These are phyloP conservation scores for Synchytrium microbalum DNA, from an alignment of 371 early-diverging fungal species.

Conservation along the genomic window DNA sequence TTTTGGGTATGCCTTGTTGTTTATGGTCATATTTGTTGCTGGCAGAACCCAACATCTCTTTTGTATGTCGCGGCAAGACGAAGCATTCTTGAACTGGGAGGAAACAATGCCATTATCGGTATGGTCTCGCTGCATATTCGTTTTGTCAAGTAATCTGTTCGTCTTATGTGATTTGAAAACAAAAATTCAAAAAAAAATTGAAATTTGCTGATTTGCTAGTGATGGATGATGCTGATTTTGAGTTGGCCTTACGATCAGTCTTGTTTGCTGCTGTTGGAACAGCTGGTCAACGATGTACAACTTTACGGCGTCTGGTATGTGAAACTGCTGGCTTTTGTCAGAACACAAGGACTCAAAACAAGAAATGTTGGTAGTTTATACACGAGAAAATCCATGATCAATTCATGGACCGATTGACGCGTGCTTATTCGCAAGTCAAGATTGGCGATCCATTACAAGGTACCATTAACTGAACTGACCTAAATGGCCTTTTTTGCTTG, in stretches of 20 bases:
- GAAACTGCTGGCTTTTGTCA: too few species aligned
- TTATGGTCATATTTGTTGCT: conserved; percentile 6
- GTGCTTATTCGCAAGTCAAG: conserved; percentile 82
- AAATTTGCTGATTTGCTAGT: conserved; percentile 29
- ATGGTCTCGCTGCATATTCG: too few species aligned
- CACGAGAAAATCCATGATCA: conserved; percentile 85
- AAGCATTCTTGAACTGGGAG: conserved; percentile 85
- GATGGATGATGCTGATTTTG: conserved; percentile 87
- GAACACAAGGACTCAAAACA: too few species aligned
- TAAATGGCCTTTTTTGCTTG: background rate
- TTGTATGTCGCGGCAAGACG: conserved; percentile 72
- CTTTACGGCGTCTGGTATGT: conserved; percentile 23
- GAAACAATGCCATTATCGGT: conserved; percentile 90
- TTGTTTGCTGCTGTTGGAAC: conserved; percentile 96
- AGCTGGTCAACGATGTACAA: conserved; percentile 94
- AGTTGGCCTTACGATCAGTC: conserved; percentile 80
- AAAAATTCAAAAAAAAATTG: conserved; percentile 2
- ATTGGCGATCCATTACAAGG: conserved; percentile 84
- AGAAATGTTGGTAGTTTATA: too few species aligned
- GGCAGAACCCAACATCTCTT: too few species aligned
- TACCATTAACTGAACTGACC: background rate
- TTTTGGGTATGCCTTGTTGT: conserved; percentile 56
- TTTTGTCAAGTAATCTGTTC: conserved; percentile 4
- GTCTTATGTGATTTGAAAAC: background rate
- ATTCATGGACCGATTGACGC: conserved; percentile 65